Evolutionary conservation across 805 yeast species (phyloP).

Genomic region (Cyberlindnera misumaiensis): DNA sequence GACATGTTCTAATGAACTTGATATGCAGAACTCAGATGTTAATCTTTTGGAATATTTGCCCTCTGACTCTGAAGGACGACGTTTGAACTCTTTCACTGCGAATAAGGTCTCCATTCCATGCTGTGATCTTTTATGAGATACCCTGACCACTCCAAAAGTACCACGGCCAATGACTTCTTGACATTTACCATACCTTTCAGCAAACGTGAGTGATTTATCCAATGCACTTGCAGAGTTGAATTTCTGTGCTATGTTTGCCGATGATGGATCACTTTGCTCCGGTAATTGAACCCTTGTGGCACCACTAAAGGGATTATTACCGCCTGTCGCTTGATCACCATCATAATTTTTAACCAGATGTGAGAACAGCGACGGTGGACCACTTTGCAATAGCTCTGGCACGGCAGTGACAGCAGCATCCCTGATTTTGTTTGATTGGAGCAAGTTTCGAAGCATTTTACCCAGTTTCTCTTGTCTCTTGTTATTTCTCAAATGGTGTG

Average conservation of each 20-base stretch:
- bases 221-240: neutral
- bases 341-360: slow-evolving; percentile 58
- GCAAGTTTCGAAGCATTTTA: slow-evolving; percentile 66
- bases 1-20: slow-evolving; percentile 68
- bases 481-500: slow-evolving; percentile 69
- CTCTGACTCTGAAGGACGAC: slow-evolving; percentile 52
- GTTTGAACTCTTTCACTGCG: slow-evolving; percentile 85
- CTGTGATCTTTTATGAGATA: slow-evolving; percentile 61
- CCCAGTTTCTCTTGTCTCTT: slow-evolving; percentile 72
- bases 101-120: slow-evolving; percentile 43
- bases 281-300: slow-evolving; percentile 23
- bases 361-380: slow-evolving; percentile 68
- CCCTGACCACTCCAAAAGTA: slow-evolving; percentile 87
- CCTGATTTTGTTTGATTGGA: slow-evolving; percentile 67
- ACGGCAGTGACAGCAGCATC: slow-evolving; percentile 70
- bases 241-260: slow-evolving; percentile 23
- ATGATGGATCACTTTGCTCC: neutral
- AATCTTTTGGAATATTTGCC: slow-evolving; percentile 65
- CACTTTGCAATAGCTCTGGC: slow-evolving; percentile 50
- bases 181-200: slow-evolving; percentile 87
- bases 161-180: slow-evolving; percentile 94
- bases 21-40: slow-evolving; percentile 77
- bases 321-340: slow-evolving; percentile 29
- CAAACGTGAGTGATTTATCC: slow-evolving; percentile 41
- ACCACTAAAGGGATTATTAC: slow-evolving; percentile 28